These are phyloP conservation scores for Paecilomyces formosus DNA, from an alignment of 2,329 filamentous ascomycete species.

Conservation along the genomic window DNA sequence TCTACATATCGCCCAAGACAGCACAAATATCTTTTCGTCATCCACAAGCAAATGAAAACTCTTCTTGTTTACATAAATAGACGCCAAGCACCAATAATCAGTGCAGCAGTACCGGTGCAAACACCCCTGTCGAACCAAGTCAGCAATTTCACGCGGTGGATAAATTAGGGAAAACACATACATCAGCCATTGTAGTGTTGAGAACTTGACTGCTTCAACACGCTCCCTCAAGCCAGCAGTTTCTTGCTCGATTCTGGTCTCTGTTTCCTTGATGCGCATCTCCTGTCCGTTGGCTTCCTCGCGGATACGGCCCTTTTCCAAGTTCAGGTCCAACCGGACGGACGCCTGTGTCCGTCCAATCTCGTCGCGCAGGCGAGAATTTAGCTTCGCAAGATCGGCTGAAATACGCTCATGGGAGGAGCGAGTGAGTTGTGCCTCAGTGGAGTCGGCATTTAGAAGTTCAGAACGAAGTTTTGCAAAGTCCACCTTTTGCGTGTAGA, in stretches of 20 bases:
- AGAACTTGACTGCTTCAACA: slow-evolving; percentile 95
- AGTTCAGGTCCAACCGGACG: slow-evolving; percentile 83
- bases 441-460: slow-evolving; percentile 83
- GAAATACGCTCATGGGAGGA: slow-evolving; percentile 85
- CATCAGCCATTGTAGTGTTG: slow-evolving; percentile 97
- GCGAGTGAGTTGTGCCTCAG: slow-evolving; percentile 80
- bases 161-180: slow-evolving; percentile 49
- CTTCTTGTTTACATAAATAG: slow-evolving; percentile 44
- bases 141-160: slow-evolving; percentile 4
- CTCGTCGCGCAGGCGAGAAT: slow-evolving; percentile 81
- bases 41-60: not conserved
- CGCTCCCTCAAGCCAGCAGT: slow-evolving; percentile 83
- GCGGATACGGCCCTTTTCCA: slow-evolving; percentile 92
- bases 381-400: slow-evolving; percentile 92
- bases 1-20: not conserved
- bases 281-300: slow-evolving; percentile 96
- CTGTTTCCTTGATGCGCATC: slow-evolving; percentile 97
- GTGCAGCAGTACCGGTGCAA: slow-evolving; percentile 52
- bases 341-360: slow-evolving; percentile 90
- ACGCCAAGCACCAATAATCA: slow-evolving; percentile 55
- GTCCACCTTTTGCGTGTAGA: slow-evolving; percentile 82
- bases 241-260: slow-evolving; percentile 97
- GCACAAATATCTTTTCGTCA: not conserved
- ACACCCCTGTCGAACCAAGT: slow-evolving; percentile 39
- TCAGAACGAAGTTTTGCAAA: slow-evolving; percentile 96